Conservation (phyloP, 2,329 filamentous ascomycete genomes). For the Penicillium sp. region DNA sequence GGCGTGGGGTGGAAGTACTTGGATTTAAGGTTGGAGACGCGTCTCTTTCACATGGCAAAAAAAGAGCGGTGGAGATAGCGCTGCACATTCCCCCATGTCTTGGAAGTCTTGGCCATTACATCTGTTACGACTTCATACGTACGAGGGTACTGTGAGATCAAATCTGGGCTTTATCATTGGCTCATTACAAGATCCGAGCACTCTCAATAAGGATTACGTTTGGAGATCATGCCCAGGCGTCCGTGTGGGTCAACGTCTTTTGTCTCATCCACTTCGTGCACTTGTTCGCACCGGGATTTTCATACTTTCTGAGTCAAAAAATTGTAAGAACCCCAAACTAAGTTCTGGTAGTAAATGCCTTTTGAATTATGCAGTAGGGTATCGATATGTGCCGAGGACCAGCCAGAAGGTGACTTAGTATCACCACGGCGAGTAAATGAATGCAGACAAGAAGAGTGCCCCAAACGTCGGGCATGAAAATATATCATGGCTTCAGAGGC, state of each 20-base stretch:
- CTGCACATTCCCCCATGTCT: neutral
- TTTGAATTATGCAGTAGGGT: constrained; percentile 10
- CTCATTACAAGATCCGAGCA: neutral
- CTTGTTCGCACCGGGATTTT: neutral
- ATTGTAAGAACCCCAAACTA: neutral
- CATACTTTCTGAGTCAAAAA: neutral
- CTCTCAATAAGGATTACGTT: neutral
- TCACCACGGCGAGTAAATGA: constrained; percentile 2
- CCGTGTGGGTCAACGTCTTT: neutral
- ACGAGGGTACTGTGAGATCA: neutral
- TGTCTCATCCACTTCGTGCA: neutral
- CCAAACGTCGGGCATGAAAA: neutral
- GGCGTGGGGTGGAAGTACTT: neutral
- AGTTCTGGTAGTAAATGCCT: neutral
- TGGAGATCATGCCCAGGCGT: neutral
- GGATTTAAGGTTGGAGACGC: constrained; percentile 14
- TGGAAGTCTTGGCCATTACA: neutral
- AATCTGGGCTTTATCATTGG: too few species aligned
- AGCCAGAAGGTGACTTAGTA: neutral
- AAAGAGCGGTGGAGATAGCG: constrained; percentile 14
- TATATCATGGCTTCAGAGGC: constrained; percentile 16
- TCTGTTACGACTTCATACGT: neutral
- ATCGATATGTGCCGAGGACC: constrained; percentile 9
- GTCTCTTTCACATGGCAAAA: constrained; percentile 19
- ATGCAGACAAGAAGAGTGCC: neutral